Evolutionary conservation across 805 yeast species (phyloP).

Genomic region (Sugiyamaella mastotermitis): DNA sequence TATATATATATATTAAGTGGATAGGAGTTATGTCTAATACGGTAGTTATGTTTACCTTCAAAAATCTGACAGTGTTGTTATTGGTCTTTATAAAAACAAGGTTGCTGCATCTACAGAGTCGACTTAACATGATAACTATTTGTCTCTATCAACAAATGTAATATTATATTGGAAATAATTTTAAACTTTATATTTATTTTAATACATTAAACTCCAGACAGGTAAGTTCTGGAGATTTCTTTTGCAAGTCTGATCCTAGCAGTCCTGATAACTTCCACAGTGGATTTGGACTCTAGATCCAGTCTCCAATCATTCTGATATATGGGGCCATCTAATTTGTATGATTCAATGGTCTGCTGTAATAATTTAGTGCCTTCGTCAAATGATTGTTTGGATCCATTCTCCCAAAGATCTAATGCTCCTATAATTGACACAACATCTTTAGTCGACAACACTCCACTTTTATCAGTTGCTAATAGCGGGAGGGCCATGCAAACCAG

Average conservation of each 20-base stretch:
- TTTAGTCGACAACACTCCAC: conserved; percentile 13
- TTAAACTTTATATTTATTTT: too few relatives aligned
- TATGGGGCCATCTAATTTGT: not conserved
- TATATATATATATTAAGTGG: not conserved
- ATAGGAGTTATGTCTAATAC: not conserved
- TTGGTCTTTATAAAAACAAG: conserved; percentile 7
- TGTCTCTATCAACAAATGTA: not conserved
- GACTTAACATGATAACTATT: not conserved
- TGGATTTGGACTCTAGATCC: conserved; percentile 4
- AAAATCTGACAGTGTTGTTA: conserved; percentile 1
- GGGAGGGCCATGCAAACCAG: conserved; percentile 19
- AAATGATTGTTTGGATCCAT: not conserved
- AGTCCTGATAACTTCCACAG: conserved; percentile 13
- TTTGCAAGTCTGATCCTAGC: conserved; percentile 17
- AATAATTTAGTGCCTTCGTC: too few relatives aligned
- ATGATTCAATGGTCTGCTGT: not conserved
- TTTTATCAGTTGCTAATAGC: conserved; percentile 9
- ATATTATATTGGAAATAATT: not conserved
- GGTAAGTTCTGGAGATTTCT: conserved; percentile 21
- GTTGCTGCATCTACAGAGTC: not conserved
- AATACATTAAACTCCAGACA: conserved; percentile 1
- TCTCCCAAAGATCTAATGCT: conserved; percentile 23
- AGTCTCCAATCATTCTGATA: conserved; percentile 21
- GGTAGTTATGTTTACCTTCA: conserved; percentile 7
- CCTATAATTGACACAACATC: conserved; percentile 18